These are phyloP conservation scores for Capsella bursapastoris DNA, from an alignment of 345 rosid genomes.

Conservation along the genomic window DNA sequence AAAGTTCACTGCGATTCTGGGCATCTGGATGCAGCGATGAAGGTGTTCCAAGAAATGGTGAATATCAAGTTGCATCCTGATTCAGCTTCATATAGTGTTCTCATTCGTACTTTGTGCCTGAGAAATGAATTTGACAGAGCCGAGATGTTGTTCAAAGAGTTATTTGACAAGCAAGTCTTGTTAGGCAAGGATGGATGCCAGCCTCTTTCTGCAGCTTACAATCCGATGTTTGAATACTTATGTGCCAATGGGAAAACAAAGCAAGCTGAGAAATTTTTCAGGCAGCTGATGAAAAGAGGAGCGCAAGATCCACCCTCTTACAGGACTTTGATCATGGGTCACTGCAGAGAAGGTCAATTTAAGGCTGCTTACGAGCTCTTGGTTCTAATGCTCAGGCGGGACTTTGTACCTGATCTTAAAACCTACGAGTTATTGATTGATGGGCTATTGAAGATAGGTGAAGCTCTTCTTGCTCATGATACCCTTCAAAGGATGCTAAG, in stretches of 20 bases:
- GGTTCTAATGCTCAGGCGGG: slow-evolving; percentile 76
- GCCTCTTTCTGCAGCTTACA: slow-evolving; percentile 82
- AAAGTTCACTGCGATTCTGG: slow-evolving; percentile 67
- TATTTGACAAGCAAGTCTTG: slow-evolving; percentile 56
- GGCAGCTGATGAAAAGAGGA: slow-evolving; percentile 89
- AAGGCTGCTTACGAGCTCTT: slow-evolving; percentile 65
- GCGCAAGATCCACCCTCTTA: slow-evolving; percentile 74
- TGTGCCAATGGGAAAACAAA: slow-evolving; percentile 70
- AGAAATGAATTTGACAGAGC: slow-evolving; percentile 64
- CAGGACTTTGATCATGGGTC: slow-evolving; percentile 73
- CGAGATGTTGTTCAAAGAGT: slow-evolving; percentile 65
- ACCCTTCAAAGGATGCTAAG: slow-evolving; percentile 69
- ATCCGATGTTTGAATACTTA: slow-evolving; percentile 67
- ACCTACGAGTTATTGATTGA: slow-evolving; percentile 60
- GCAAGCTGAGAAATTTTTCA: slow-evolving; percentile 70
- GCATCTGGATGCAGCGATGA: slow-evolving; percentile 62
- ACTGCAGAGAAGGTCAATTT: slow-evolving; percentile 67
- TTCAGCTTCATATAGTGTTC: slow-evolving; percentile 79
- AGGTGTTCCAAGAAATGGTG: slow-evolving; percentile 59
- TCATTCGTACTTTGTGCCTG: slow-evolving; percentile 67
- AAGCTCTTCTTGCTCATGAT: slow-evolving; percentile 66
- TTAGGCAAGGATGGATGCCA: slow-evolving; percentile 55
- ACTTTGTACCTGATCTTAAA: slow-evolving; percentile 63
- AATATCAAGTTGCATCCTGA: slow-evolving; percentile 60
- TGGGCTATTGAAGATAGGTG: slow-evolving; percentile 62